These are phyloP conservation scores for Kokia cookei DNA, from an alignment of 441 rosid genomes.

Conservation along the genomic window DNA sequence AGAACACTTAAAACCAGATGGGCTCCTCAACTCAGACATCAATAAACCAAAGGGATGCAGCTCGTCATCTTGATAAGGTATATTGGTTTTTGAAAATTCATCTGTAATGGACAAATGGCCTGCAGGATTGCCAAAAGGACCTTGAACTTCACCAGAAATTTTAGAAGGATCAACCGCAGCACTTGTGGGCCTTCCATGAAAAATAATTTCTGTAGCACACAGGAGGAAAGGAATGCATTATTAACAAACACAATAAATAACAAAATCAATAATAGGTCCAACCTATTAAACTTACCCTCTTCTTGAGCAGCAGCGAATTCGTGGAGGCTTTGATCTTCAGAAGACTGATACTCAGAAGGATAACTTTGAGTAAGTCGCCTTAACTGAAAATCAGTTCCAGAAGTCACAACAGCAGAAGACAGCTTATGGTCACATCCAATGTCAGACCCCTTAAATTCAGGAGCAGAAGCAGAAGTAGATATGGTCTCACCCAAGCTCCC, in stretches of 20 bases:
- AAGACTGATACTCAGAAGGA: constrained; percentile 16
- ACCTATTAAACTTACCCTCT: constrained; percentile 47
- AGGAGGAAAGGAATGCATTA: neutral
- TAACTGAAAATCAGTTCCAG: neutral
- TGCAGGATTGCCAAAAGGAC: constrained; percentile 22
- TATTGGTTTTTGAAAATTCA: constrained; percentile 32
- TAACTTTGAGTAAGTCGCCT: neutral
- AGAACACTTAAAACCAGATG: constrained; percentile 35
- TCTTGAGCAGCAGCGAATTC: constrained; percentile 49
- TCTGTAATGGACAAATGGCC: constrained; percentile 33
- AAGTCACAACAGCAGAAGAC: constrained; percentile 3
- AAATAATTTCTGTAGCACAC: constrained; percentile 54
- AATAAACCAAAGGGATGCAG: constrained; percentile 80
- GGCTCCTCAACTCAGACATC: constrained; percentile 75
- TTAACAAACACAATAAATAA: neutral
- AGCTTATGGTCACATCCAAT: neutral
- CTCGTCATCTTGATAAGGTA: constrained; percentile 50
- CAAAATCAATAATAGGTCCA: constrained; percentile 6
- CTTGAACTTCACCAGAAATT: constrained; percentile 31
- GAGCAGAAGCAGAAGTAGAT: neutral
- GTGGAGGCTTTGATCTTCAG: constrained; percentile 44
- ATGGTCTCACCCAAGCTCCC: neutral
- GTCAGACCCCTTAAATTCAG: neutral
- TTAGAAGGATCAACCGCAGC: constrained; percentile 30
- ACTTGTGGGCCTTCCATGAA: constrained; percentile 70